A percentile compares a stretch with the other conserved stretches of the same genome.
phyloP scores from a whole-genome alignment of 441 rosid species.

The Kokia cookei region DNA sequence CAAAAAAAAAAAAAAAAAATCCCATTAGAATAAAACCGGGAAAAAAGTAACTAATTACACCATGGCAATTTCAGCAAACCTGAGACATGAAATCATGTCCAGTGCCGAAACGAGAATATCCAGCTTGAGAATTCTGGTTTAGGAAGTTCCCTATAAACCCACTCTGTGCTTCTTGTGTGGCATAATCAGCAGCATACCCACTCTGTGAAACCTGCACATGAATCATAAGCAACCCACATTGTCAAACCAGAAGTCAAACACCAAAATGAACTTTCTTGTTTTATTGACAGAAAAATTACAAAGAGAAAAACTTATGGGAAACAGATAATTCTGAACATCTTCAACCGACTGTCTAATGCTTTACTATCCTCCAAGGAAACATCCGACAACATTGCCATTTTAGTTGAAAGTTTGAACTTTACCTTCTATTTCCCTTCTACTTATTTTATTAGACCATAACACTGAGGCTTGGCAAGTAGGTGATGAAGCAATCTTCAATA shows the following conservation, averaged over 20 bases:
- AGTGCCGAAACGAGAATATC: conserved; percentile 79
- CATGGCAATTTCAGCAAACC: conserved; percentile 39
- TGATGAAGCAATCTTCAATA: not conserved
- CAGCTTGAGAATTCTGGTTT: conserved; percentile 91
- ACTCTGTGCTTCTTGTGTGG: conserved; percentile 85
- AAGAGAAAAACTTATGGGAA: not conserved
- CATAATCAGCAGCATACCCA: conserved; percentile 88
- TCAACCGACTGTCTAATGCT: not conserved
- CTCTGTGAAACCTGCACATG: conserved; percentile 67
- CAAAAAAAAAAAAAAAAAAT: conserved; percentile 7
- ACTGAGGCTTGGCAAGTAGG: not conserved
- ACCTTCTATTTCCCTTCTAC: not conserved
- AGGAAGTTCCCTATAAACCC: conserved; percentile 79
- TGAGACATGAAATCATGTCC: conserved; percentile 98
- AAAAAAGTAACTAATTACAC: not conserved
- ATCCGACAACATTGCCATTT: not conserved
- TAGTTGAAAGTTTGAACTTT: not conserved
- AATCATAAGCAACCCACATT: not conserved
- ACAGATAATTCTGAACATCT: not conserved
- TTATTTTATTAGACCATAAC: not conserved
- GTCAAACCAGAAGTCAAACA: not conserved
- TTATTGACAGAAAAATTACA: not conserved
- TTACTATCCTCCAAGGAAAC: not conserved
- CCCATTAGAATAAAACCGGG: not conserved
- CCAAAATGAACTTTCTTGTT: not conserved